Evolutionary conservation across 805 yeast species (phyloP).

Genomic region (Millerago galiae): DNA sequence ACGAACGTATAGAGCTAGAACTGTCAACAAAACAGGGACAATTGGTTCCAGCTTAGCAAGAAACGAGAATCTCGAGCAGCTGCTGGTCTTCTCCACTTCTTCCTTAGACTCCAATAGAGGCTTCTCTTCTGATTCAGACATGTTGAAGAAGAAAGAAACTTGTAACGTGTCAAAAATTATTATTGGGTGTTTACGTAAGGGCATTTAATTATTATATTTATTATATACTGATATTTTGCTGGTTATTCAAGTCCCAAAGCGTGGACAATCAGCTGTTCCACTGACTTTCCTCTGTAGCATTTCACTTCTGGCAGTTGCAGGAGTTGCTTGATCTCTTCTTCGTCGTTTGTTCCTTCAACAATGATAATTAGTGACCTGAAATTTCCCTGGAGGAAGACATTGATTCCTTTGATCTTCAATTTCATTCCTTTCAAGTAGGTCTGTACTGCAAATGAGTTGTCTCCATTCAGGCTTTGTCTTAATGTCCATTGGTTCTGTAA

Average conservation of each 20-base stretch:
- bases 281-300: not conserved
- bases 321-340: not conserved
- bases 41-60: constrained; percentile 10
- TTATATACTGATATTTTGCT: too few species aligned
- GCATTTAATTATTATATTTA: too few species aligned
- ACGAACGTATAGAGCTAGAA: constrained; percentile 47
- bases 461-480: constrained; percentile 64
- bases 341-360: constrained; percentile 32
- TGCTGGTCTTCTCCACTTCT: too few species aligned
- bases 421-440: constrained; percentile 3
- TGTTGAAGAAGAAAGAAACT: too few species aligned
- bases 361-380: constrained; percentile 28
- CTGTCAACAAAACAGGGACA: constrained; percentile 37
- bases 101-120: too few species aligned
- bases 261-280: too few species aligned
- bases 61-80: not conserved
- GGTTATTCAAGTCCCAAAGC: too few species aligned
- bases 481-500: constrained; percentile 63
- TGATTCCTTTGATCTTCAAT: constrained; percentile 52
- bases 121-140: too few species aligned
- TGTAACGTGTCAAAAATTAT: too few species aligned
- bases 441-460: constrained; percentile 61
- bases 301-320: too few species aligned
- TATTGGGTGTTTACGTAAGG: too few species aligned
- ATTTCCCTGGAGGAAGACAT: constrained; percentile 56